Evolutionary conservation across 768 basidiomycete species (phyloP), one percentile per base, ranked within the genome.

Genomic region (Lactarius sp.): DNA sequence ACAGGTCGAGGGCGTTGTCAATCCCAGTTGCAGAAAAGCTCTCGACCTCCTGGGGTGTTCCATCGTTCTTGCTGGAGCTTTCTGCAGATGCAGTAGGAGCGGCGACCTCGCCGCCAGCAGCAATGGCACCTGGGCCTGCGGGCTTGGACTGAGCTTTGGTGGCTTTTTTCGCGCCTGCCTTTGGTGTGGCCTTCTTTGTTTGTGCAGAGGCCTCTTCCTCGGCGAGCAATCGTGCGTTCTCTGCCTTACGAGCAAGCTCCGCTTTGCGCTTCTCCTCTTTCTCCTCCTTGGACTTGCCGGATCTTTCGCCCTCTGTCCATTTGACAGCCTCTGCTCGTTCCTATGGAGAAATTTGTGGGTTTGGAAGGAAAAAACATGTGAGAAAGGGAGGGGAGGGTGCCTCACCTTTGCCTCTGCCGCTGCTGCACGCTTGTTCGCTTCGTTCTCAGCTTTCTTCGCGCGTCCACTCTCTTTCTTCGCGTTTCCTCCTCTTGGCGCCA

Each of bases 371-470:
- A 16, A 51, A 46, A 44, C 27, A 27, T 27, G 3, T 27, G 67
- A 51, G 50, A 34, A 51, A 9, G 18, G 5, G 34, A 27, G 27
- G 49, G n/a, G 39, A 44, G 59, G 70, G 46, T 14, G 2, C 8
- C 72, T 53, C 55, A 86, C 91, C 77, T 82, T 85, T 13, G 85
- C 89, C 8, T 79, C 80, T 12, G 78, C 79, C 0, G 80, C 85
- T 4, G 78, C 80, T 6, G 81, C 83, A 65, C 83, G 81, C 75
- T 94, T 94, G 79, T 88, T 92, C 9, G 83, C 79, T 72, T 92
- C 91, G 72, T 93, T 94, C 71, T 94, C 90, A 31, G 91, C 91
- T 74, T 97, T 97, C 77, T 92, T 94, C 0, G 94, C 88, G 59
- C 90, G 76, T 4, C 94, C 94, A 49, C 84, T 76, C 75, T 96